phyloP scores from a whole-genome alignment of 768 basidiomycete genomes.

The Macrolepiota dolichaula region DNA sequence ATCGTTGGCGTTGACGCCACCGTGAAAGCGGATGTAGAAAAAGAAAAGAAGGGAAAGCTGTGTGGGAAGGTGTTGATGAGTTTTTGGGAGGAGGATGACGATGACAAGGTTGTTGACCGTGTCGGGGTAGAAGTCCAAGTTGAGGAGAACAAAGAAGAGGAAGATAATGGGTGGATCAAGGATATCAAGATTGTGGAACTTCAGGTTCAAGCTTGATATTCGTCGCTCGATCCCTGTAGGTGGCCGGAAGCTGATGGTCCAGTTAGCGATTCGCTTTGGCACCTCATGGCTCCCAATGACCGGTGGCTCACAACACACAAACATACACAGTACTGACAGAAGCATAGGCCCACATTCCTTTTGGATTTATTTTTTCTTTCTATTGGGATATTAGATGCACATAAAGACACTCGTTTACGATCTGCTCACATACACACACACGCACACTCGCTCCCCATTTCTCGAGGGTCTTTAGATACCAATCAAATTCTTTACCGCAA shows the following conservation, averaged over 20 bases:
- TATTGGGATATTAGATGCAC: background rate
- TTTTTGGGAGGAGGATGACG: slow-evolving; percentile 3
- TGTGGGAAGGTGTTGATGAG: slow-evolving; percentile 6
- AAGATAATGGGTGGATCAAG: background rate
- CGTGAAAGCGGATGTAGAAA: too few relatives aligned
- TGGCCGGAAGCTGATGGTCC: background rate
- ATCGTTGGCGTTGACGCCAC: background rate
- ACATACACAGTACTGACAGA: background rate
- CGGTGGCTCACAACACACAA: background rate
- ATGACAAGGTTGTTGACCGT: background rate
- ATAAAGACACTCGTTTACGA: background rate
- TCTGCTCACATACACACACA: background rate
- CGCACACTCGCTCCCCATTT: background rate
- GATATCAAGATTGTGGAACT: slow-evolving; percentile 3
- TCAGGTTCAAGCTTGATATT: slow-evolving; percentile 9
- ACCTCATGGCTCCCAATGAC: too few relatives aligned
- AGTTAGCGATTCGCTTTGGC: background rate
- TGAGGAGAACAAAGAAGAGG: background rate
- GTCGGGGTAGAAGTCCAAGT: background rate
- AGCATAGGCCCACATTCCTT: background rate
- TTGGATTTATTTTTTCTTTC: background rate
- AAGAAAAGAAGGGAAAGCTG: background rate
- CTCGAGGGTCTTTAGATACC: background rate
- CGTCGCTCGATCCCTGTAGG: background rate
- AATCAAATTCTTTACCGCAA: background rate